Evolutionary conservation across 1,139 yeast genomes (phyloP), one percentile per base, ranked within the genome.

Genomic region (Nakaseomyces sp.): DNA sequence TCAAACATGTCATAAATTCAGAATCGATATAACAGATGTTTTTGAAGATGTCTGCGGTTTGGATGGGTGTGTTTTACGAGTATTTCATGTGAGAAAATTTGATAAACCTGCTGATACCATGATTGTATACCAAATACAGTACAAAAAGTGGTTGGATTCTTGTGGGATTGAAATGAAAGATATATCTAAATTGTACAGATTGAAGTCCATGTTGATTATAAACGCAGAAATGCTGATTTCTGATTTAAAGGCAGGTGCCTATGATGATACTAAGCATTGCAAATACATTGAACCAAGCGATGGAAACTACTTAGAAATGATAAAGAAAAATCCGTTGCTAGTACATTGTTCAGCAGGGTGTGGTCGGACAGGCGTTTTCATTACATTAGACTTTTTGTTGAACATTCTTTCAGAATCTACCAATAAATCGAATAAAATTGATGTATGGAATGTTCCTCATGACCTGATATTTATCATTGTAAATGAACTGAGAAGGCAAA

Each of bases 301-400:
- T 29, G 16, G 19, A 2, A 30, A 22, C 12, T 19, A 7, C n/a
- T 19, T 29, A n/a, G 43, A 41, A 13, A 20, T 26, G 8, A 4
- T 18, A 10, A 33, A 24, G 16, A 24, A 13, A 13, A 48, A 62
- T 0, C 81, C 84, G 1, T 66, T 81, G 0, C 63, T 84, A 24
- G 85, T 85, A 8, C 95, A 87, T 61, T 86, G 96, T 61, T 80
- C 89, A 4, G 95, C 96, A 0, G 96, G 96, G 0, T 86, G 95
- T 64, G 96, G 96, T 2, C 74, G 96, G 52, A 86, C 95, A 0
- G 95, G 96, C 2, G 85, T 89, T 0, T 82, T 85, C 51, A 81
- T 88, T 47, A 73, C 93, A 0, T 71, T 84, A 31, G 95, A 86
- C 62, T 70, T 82, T 13, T 67, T 83, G 20, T 58, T 81, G 30